A percentile compares a stretch with the other conserved stretches of the same genome.
Conservation (phyloP, 2,329 filamentous ascomycete species). For the Sarocladiaceae sp. region DNA sequence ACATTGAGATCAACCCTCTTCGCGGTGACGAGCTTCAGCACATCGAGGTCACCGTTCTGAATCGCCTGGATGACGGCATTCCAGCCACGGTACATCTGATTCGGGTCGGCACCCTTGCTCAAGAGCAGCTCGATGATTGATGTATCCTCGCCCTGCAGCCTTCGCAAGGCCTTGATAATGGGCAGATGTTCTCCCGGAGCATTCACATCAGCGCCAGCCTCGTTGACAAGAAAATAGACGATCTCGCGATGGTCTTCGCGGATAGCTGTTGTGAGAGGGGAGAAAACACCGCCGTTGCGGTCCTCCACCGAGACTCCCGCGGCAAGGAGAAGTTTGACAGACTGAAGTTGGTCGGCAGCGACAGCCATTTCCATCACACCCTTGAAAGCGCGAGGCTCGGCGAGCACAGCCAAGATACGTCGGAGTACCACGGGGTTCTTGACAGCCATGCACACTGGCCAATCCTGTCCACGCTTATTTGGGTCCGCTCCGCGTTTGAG, state of each 20-base stretch:
- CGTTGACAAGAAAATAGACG: constrained; percentile 53
- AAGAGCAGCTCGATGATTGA: constrained; percentile 58
- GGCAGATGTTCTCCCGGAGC: constrained; percentile 64
- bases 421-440: constrained; percentile 53
- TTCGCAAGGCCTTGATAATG: constrained; percentile 61
- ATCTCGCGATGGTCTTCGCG: constrained; percentile 57
- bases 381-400: constrained; percentile 55
- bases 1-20: constrained; percentile 45
- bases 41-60: constrained; percentile 52
- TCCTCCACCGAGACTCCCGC: constrained; percentile 64
- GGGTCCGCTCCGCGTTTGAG: constrained; percentile 55
- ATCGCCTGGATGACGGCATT: constrained; percentile 60
- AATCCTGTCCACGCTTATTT: constrained; percentile 58
- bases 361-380: constrained; percentile 64
- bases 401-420: constrained; percentile 49
- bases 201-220: constrained; percentile 58
- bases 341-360: constrained; percentile 59
- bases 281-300: constrained; percentile 68
- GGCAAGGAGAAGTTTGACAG: constrained; percentile 56
- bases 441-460: constrained; percentile 66
- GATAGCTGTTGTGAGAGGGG: constrained; percentile 60
- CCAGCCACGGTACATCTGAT: constrained; percentile 61
- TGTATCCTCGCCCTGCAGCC: constrained; percentile 48
- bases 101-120: constrained; percentile 58
- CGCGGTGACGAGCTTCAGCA: constrained; percentile 46